Base-by-base conservation (phyloP, 2,329 filamentous ascomycete genomes). In the Gyromitra esculenta region DNA sequence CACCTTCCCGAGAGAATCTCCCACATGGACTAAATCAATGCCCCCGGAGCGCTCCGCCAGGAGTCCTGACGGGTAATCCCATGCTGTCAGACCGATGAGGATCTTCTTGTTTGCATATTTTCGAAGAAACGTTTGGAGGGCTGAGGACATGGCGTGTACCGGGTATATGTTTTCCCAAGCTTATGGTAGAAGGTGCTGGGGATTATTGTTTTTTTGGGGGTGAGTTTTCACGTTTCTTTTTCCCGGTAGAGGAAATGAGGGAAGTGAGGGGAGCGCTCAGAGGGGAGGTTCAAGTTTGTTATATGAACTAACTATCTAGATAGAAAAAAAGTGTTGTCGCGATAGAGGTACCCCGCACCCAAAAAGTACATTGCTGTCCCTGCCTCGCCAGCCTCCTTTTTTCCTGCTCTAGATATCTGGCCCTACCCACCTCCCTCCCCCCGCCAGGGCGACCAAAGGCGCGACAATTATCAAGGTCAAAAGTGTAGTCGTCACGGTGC, bases 31-130 rank as follows among this genome's bases (percentile, higher is more conserved):
- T 3, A 77, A 13, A 39, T 77, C 75, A 45, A 77, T 76, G 5
- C 75, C 75, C 11, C 75, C 72, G 7, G 75, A 70, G 39, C 72
- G 65, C 62, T 77, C 72, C 11, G 75, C 75, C 18, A 75, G 67
- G 18, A 75, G 75, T 11, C 75, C 75, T 35, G 72, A 71, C 37
- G 75, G 75, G 56, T 77, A 77, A 48, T 77, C 75, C 72, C 75
- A 77, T 41, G 75, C 75, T 37, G 75, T 77, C 37, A 77, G 57
- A 21, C 75, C 71, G 13, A 77, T 73, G 21, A 77, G 72, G 2
- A 18, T 63, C 67, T 72, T 77, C 35, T 69, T 70, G 43, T 68
- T 66, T 52, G 59, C 62, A 43, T 77, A 57, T 63, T 77, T 77
- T 37, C 50, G 64, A 50, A 77, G 75, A 18, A 77, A 77, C 13